A percentile compares a stretch with the other conserved stretches of the same genome.
Evolutionary conservation across 352 stramenopile species (phyloP).

Genomic region (Phytophthora aleatoria): DNA sequence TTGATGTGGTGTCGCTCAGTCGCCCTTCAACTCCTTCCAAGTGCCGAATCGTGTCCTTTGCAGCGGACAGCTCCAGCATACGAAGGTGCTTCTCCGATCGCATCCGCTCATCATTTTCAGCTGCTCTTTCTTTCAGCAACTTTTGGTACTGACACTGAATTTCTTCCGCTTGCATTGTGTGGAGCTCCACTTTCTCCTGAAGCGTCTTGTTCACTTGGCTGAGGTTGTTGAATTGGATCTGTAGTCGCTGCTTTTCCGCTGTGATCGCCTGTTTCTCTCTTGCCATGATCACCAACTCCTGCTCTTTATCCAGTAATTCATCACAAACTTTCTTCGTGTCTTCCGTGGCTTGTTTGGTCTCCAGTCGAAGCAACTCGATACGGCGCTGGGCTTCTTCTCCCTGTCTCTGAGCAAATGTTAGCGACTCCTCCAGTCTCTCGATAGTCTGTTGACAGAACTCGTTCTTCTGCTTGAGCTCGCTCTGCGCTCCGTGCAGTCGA

Average conservation of each 20-base stretch:
- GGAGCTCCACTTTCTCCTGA: conserved; percentile 40
- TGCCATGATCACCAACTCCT: conserved; percentile 33
- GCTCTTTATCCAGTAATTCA: conserved; percentile 44
- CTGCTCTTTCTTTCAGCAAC: conserved; percentile 35
- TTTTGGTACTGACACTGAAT: conserved; percentile 39
- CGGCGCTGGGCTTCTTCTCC: conserved; percentile 58
- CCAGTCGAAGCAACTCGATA: conserved; percentile 56
- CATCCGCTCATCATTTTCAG: conserved; percentile 54
- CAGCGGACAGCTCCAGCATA: conserved; percentile 44
- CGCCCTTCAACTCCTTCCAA: conserved; percentile 46
- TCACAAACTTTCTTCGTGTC: conserved; percentile 41
- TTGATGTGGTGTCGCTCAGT: conserved; percentile 17
- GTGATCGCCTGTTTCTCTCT: conserved; percentile 41
- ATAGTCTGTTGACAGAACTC: conserved; percentile 58
- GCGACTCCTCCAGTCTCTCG: conserved; percentile 47
- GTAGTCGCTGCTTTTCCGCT: conserved; percentile 45
- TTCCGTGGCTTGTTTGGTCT: conserved; percentile 45
- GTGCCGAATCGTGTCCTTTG: conserved; percentile 47
- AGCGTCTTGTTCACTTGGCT: conserved; percentile 32
- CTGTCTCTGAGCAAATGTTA: conserved; percentile 40
- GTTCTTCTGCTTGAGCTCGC: conserved; percentile 65
- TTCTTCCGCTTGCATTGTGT: conserved; percentile 56
- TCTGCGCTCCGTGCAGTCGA: conserved; percentile 50
- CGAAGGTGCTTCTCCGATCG: conserved; percentile 52
- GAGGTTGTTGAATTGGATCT: conserved; percentile 63